Conservation (phyloP, 2,329 filamentous ascomycete species). For the Pezicula radicicola region DNA sequence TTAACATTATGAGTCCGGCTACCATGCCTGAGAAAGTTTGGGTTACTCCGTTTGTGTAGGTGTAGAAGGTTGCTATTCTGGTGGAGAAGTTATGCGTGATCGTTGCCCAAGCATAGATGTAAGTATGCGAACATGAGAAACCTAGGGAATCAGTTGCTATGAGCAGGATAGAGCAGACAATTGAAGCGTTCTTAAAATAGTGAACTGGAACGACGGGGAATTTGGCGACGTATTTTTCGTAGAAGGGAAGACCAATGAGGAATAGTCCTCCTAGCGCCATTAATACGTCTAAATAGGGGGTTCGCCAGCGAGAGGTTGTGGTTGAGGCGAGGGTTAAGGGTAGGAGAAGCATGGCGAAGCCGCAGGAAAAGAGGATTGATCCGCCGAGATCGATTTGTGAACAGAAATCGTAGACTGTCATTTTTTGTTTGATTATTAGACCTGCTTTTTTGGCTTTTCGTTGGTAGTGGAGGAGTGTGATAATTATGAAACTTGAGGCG, state of each 20-base stretch:
- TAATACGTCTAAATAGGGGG: conserved; percentile 41
- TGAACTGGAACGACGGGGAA: conserved; percentile 42
- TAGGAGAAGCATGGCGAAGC: conserved; percentile 44
- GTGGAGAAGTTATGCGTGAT: conserved; percentile 38
- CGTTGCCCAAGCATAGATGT: conserved; percentile 44
- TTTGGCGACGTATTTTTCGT: conserved; percentile 41
- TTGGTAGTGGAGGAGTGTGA: conserved; percentile 47
- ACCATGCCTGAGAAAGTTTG: conserved; percentile 39
- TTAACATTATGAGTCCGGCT: conserved; percentile 38
- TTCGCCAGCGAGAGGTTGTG: conserved; percentile 29
- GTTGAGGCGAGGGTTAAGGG: conserved; percentile 43
- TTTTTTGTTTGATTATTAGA: conserved; percentile 29
- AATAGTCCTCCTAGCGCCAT: conserved; percentile 39
- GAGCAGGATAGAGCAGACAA: conserved; percentile 37
- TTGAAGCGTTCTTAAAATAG: conserved; percentile 41
- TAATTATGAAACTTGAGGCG: conserved; percentile 45
- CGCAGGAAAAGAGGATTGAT: conserved; percentile 42
- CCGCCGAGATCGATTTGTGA: conserved; percentile 38
- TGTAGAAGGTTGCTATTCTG: conserved; percentile 33
- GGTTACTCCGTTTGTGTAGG: conserved; percentile 32
- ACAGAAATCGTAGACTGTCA: conserved; percentile 30
- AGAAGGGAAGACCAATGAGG: conserved; percentile 40
- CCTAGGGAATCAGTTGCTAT: conserved; percentile 40
- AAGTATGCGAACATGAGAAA: conserved; percentile 42
- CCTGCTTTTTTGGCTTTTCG: conserved; percentile 43